These are phyloP conservation scores for Capsicum pubescens DNA, from an alignment of 257 asterid genomes.

Conservation along the genomic window DNA sequence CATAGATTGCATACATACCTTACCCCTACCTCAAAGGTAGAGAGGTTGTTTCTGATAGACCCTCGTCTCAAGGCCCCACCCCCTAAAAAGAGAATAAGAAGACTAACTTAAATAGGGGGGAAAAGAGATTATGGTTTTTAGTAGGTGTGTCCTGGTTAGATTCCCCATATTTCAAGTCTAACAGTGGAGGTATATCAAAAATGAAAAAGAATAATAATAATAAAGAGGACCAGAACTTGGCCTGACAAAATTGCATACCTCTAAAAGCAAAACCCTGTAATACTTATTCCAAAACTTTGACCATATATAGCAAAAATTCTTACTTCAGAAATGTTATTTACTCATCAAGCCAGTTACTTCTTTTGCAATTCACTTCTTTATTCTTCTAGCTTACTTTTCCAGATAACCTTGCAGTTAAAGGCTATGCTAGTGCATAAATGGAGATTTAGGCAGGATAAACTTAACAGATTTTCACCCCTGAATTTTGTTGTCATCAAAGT, in stretches of 20 bases:
- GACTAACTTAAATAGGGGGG: not conserved
- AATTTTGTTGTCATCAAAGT: too few relatives aligned
- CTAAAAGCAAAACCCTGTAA: constrained; percentile 64
- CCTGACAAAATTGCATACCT: constrained; percentile 54
- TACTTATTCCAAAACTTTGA: constrained; percentile 88
- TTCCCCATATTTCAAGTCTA: not conserved
- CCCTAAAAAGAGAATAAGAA: not conserved
- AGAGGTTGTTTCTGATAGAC: too few relatives aligned
- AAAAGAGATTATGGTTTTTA: not conserved
- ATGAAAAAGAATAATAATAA: not conserved
- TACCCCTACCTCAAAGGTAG: too few relatives aligned
- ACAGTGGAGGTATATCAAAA: not conserved
- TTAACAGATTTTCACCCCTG: too few relatives aligned
- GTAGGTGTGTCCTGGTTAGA: constrained; percentile 24
- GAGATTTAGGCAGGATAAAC: too few relatives aligned
- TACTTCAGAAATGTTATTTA: constrained; percentile 56
- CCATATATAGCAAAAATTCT: constrained; percentile 71
- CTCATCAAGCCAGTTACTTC: constrained; percentile 68
- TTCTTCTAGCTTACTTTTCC: too few relatives aligned
- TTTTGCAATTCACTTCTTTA: constrained; percentile 48
- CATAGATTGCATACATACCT: too few relatives aligned
- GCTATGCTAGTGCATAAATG: too few relatives aligned
- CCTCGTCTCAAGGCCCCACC: not conserved
- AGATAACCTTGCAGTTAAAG: too few relatives aligned
- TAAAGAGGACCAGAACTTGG: constrained; percentile 47